Conservation (phyloP, 1,139 yeast genomes). For the Debaryomyces fabryi region DNA sequence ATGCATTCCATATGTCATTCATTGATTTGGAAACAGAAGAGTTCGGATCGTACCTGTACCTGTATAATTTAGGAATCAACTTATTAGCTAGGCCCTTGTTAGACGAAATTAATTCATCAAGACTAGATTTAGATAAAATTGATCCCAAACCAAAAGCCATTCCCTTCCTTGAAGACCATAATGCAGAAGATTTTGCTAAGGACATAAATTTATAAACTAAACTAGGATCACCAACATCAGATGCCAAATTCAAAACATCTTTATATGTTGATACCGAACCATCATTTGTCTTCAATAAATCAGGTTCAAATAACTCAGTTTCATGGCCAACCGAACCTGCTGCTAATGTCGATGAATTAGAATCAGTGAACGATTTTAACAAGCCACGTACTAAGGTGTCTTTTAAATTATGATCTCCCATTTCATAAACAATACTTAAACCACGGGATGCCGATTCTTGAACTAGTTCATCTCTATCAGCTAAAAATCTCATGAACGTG, state of each 20-base stretch:
- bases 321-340: constrained; percentile 78
- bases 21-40: constrained; percentile 75
- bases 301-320: constrained; percentile 84
- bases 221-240: constrained; percentile 95
- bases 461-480: constrained; percentile 78
- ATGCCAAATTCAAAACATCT: constrained; percentile 80
- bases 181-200: constrained; percentile 79
- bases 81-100: constrained; percentile 58
- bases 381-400: constrained; percentile 77
- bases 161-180: constrained; percentile 94
- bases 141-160: constrained; percentile 92
- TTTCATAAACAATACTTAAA: constrained; percentile 75
- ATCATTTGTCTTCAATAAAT: constrained; percentile 75
- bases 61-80: constrained; percentile 77
- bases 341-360: constrained; percentile 51
- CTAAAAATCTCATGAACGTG: constrained; percentile 72
- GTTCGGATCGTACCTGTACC: constrained; percentile 87
- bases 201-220: constrained; percentile 94
- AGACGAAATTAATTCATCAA: constrained; percentile 61
- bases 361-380: constrained; percentile 76
- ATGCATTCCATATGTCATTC: constrained; percentile 84
- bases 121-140: constrained; percentile 74
- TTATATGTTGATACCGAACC: constrained; percentile 89
- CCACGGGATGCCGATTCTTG: constrained; percentile 95
- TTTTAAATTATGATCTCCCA: constrained; percentile 69